A percentile compares a stretch with the other conserved stretches of the same genome.
Evolutionary conservation across 352 stramenopile species (phyloP).

Genomic region (Discostella stelligera): DNA sequence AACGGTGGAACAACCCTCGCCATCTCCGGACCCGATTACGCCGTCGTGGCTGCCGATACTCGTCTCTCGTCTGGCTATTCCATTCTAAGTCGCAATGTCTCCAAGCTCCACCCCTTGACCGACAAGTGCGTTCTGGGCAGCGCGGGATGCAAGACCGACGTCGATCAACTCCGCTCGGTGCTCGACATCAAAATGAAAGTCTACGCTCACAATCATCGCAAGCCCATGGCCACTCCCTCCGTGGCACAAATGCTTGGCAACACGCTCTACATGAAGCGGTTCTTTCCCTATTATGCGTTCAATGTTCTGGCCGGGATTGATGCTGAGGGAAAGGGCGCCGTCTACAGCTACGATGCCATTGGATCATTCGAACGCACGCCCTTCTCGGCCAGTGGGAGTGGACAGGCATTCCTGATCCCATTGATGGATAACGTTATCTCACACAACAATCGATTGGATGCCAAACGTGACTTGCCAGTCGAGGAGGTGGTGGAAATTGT

Average conservation of each 20-base stretch:
- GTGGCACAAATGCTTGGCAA: constrained; percentile 96
- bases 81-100: constrained; percentile 93
- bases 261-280: constrained; percentile 96
- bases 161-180: constrained; percentile 84
- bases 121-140: constrained; percentile 83
- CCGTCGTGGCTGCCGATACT: constrained; percentile 94
- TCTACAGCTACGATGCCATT: constrained; percentile 99
- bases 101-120: constrained; percentile 83
- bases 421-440: constrained; percentile 96
- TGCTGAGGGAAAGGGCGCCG: constrained; percentile 91
- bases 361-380: constrained; percentile 88
- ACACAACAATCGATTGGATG: constrained; percentile 90
- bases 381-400: constrained; percentile 87
- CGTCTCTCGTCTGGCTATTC: constrained; percentile 95
- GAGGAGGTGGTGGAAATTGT: constrained; percentile 97
- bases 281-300: constrained; percentile 99
- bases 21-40: constrained; percentile 94
- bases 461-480: constrained; percentile 87
- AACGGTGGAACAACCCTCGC: constrained; percentile 86
- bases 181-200: constrained; percentile 85
- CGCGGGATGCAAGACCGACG: constrained; percentile 86
- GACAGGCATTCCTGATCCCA: constrained; percentile 97
- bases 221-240: constrained; percentile 88
- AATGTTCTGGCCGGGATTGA: constrained; percentile 96
- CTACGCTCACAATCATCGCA: constrained; percentile 94